phyloP scores from a whole-genome alignment of 805 yeast genomes.

The Barnettozyma populi region DNA sequence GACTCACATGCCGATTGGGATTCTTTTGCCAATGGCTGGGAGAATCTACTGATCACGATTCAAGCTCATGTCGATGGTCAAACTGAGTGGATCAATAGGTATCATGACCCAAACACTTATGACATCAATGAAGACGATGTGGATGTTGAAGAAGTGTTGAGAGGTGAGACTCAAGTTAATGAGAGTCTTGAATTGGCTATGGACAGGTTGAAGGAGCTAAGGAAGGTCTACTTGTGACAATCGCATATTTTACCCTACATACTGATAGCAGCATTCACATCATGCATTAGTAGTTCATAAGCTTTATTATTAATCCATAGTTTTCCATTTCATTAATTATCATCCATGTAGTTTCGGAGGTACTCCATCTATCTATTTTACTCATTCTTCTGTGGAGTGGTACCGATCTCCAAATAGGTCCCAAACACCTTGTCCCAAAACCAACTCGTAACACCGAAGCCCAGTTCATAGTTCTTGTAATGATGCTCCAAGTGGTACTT shows the following conservation, averaged over 20 bases:
- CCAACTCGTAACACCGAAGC: constrained; percentile 91
- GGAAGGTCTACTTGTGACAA: constrained; percentile 11
- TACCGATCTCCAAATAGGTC: constrained; percentile 53
- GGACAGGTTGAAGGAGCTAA: constrained; percentile 11
- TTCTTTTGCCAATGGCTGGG: constrained; percentile 1
- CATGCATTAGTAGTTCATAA: background rate
- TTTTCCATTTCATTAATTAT: background rate
- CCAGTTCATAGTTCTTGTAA: constrained; percentile 93
- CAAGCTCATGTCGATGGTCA: background rate
- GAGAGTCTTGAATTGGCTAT: constrained; percentile 6
- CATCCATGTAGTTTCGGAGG: background rate
- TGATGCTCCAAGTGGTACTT: constrained; percentile 95
- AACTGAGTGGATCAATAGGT: background rate
- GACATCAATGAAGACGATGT: background rate
- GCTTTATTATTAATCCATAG: background rate
- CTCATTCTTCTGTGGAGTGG: constrained; percentile 13
- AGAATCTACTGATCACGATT: background rate
- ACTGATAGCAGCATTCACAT: background rate
- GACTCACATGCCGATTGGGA: constrained; percentile 8
- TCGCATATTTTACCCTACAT: background rate
- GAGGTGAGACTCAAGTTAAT: background rate
- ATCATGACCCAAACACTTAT: background rate
- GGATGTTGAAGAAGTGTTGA: constrained; percentile 4
- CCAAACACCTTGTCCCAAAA: constrained; percentile 94
- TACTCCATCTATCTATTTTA: background rate